Percentiles rank a stretch among this genome's conserved stretches.
Evolutionary conservation across 805 yeast species (phyloP).

Genomic region (Yamadazyma akitaensis): DNA sequence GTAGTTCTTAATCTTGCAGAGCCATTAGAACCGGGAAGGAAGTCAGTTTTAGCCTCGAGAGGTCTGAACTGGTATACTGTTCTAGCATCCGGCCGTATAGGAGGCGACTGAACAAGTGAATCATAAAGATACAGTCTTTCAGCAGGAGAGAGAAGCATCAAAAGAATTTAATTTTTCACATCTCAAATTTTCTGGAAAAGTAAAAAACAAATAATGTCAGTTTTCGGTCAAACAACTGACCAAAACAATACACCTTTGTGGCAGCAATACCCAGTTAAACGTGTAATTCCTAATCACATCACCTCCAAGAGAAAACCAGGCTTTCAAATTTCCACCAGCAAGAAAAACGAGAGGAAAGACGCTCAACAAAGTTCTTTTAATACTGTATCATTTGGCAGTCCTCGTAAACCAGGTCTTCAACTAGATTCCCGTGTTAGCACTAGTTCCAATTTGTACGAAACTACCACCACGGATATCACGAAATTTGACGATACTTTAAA

Average conservation of each 20-base stretch:
- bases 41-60: slow-evolving; percentile 73
- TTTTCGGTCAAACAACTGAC: background rate
- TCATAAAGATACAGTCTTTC: slow-evolving; percentile 75
- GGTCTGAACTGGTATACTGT: slow-evolving; percentile 75
- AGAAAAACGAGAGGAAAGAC: slow-evolving; percentile 14
- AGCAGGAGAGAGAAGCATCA: slow-evolving; percentile 69
- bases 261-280: slow-evolving; percentile 31
- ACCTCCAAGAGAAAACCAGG: slow-evolving; percentile 39
- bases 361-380: slow-evolving; percentile 24
- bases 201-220: slow-evolving; percentile 2
- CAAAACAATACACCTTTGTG: slow-evolving; percentile 28
- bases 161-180: background rate
- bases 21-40: slow-evolving; percentile 87
- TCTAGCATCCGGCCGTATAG: slow-evolving; percentile 86
- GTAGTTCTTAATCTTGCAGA: slow-evolving; percentile 81
- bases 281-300: slow-evolving; percentile 42
- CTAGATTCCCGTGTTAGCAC: slow-evolving; percentile 19
- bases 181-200: background rate
- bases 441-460: slow-evolving; percentile 19
- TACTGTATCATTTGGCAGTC: slow-evolving; percentile 33
- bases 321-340: slow-evolving; percentile 30
- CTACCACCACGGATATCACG: slow-evolving; percentile 14
- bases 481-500: slow-evolving; percentile 29
- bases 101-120: slow-evolving; percentile 57
- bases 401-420: slow-evolving; percentile 17